Evolutionary conservation across 1,284 basidiomycete species (phyloP), one percentile per base, ranked within the genome.

Genomic region (Cryptococcus wingfieldii): DNA sequence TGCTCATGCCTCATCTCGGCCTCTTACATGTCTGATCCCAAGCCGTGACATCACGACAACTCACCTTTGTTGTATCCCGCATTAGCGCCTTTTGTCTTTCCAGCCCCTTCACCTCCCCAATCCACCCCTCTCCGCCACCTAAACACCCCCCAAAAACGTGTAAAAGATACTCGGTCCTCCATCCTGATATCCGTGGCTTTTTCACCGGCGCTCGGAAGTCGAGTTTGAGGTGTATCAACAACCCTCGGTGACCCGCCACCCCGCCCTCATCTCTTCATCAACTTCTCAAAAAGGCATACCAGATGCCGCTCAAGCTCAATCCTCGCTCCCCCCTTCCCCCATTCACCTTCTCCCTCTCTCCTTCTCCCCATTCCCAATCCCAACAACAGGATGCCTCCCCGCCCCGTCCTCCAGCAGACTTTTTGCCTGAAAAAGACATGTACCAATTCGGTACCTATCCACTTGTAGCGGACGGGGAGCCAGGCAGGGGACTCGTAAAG

Each of bases 401-500:
- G 47, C 51, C 71, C 13, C 61, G 65, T 23, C 88, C 89, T 0
- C 89, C 89, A 0, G 87, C 88, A 23, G 81, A 84, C 78, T 89
- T 88, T 83, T 83, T 92, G 14, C 83, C 87, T 28, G 87, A 87
- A 8, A 83, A 83, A 59, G 88, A 91, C 70, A 92, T 92, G 90
- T 87, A 87, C 79, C 81, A 88, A 58, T 93, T 88, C 74, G 90
- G 89, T 38, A 81, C 84, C 4, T 80, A 85, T 56, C 89, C 90
- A 14, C 80, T 50, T 80, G 65, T 41, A 39, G 60, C 49, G 5
- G 53, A 45, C 3, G 53, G 53, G 14, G 72, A 76, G 79, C 81
- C 23, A 79, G 88, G 75, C 53, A 82, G 88, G 46, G 88, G 87
- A 23, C 74, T 92, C 19, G 83, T 88, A 47, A 84, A 82, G 58